Evolutionary conservation across 169 alveolate species (phyloP), one percentile per base, ranked within the genome.

Genomic region (Eimeria acervulina): DNA sequence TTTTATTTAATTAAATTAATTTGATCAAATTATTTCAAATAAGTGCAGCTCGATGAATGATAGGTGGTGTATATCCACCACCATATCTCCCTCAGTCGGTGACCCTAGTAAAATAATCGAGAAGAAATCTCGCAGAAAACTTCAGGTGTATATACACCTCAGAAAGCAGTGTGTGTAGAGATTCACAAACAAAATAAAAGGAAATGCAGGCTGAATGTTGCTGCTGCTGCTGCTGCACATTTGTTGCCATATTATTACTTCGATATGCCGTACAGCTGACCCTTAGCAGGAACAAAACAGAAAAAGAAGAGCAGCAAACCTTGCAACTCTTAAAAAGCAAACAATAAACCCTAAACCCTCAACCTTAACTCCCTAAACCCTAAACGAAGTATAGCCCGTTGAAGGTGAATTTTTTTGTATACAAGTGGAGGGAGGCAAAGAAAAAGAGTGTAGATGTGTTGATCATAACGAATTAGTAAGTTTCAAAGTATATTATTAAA

Each of bases 331-430:
- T 2, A 55, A 8, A 55, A 47, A 12, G 55, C 55, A 68, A 68
- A 68, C 80, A 40, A 40, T 68, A 68, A 68, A 68, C 80, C 80
- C 80, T 68, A 68, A 68, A 68, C 80, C 80, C 80, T 68, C 23
- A 68, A 68, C 74, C 74, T 28, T 63, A 63, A 63, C 12, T 0
- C 42, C 80, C 80, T 68, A n/a, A 68, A 68, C 80, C 80, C 80
- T 68, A 68, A 68, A 68, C 80, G 42, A 68, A n/a, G 12, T 63
- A 12, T 4, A 1, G 12, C 55, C 55, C 12, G 5, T 7, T 47
- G 19, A 47, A 47, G 19, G 55, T 5, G 5, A 47, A 12, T 12
- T 47, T n/a, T n/a, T n/a, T n/a, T n/a, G n/a, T n/a, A n/a, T n/a
- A n/a, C n/a, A n/a, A n/a, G n/a, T n/a, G n/a, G n/a, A n/a, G n/a